Base-by-base conservation (phyloP, 176 grass and related monocot genomes). In the Microstegium vimineum region DNA sequence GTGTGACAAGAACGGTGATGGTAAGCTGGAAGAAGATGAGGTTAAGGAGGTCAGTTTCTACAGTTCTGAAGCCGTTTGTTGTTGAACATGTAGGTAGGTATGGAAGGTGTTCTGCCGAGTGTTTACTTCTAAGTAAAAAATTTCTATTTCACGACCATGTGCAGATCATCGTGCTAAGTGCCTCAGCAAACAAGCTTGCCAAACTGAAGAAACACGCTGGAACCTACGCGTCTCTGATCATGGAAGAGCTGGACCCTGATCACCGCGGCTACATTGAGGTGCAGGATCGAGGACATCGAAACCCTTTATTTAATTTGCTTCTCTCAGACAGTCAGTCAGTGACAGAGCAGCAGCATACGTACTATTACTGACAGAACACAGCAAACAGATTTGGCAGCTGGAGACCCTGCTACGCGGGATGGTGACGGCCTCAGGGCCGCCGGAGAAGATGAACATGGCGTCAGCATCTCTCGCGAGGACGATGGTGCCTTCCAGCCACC, bases 1-100 rank as follows among this genome's bases (percentile, higher is more conserved):
- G 96, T 95, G 92, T 59, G 93, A 99, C 82, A 99, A 99, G 68
- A 99, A 95, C 40, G 96, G 96, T 36, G 96, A 99, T 28, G 89
- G 96, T 41, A 90, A 91, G 81, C 93, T 99, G 27, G 88, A 90
- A 23, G 93, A 95, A 71, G 91, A 99, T 46, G 96, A 95, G 83
- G 96, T 99, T 42, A 91, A 91, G 73, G 96, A 95, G 91, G 89
- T 94, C 38, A 38, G 89, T 14, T 62, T 62, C 11, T 30, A 22
- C 54, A 12, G 26, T 56, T 16, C 3, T 52, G 49, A 52, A 52
- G 49, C 1, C 2, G 2, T 8, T 8, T 22, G 0, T 54, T 22
- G 0, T 51, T 20, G 9, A 12, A 17, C 45, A 47, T 15, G 13
- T 16, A 47, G 45, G 13, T 16, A 47, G 45, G 16, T 47, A 47